Evolutionary conservation across 2,329 filamentous ascomycete species (phyloP).

Genomic region (Stachybotrys elegans): DNA sequence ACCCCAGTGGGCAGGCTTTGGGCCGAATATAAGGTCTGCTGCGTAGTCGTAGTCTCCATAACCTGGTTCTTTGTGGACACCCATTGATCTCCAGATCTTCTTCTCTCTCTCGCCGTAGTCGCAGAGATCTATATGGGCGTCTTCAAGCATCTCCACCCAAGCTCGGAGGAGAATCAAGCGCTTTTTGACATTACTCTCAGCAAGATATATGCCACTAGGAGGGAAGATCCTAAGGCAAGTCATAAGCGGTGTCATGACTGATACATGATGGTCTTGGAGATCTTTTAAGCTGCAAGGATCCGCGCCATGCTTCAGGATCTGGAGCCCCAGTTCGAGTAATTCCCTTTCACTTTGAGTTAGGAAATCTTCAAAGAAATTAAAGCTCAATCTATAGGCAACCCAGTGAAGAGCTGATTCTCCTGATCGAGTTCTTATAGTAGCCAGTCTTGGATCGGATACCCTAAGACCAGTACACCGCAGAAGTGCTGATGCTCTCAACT

Average conservation of each 20-base stretch:
- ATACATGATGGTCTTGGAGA: neutral
- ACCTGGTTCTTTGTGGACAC: neutral
- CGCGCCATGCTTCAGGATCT: neutral
- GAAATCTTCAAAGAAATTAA: neutral
- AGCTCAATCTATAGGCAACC: neutral
- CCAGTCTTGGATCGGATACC: neutral
- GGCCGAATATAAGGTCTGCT: neutral
- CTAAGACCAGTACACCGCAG: neutral
- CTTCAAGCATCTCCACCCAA: neutral
- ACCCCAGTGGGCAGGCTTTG: neutral
- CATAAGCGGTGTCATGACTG: neutral
- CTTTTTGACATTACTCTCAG: neutral
- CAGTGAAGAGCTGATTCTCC: neutral
- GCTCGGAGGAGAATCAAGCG: neutral
- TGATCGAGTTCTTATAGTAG: neutral
- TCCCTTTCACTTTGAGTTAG: neutral
- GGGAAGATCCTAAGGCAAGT: neutral
- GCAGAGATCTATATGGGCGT: neutral
- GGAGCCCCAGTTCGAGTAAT: neutral
- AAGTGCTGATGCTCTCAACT: neutral
- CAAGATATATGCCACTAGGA: neutral
- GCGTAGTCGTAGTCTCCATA: neutral
- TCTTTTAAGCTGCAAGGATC: neutral
- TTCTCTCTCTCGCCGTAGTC: neutral
- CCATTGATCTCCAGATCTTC: neutral